A percentile compares a stretch with the other conserved stretches of the same genome.
Conservation (phyloP, 768 basidiomycete genomes). For the Suillus tomentosus region DNA sequence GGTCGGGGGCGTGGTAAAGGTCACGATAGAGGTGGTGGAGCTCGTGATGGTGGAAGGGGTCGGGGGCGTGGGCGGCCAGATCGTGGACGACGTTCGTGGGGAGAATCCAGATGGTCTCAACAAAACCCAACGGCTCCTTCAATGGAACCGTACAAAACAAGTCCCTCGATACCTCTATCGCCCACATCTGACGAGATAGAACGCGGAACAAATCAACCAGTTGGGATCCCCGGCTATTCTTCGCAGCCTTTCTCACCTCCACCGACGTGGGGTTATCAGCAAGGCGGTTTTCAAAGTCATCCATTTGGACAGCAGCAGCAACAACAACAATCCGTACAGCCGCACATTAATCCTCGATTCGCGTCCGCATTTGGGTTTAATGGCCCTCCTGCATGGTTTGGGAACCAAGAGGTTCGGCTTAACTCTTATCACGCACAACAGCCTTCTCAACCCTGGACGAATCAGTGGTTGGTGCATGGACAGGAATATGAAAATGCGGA, state of each 20-base stretch:
- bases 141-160: constrained; percentile 34
- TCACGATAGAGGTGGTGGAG: constrained; percentile 29
- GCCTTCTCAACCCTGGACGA: constrained; percentile 33
- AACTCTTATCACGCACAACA: constrained; percentile 16
- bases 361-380: constrained; percentile 63
- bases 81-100: constrained; percentile 20
- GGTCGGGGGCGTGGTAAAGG: constrained; percentile 40
- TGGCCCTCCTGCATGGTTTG: constrained; percentile 22
- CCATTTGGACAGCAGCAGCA: constrained; percentile 26
- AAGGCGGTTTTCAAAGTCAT: constrained; percentile 12
- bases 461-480: constrained; percentile 42
- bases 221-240: constrained; percentile 22
- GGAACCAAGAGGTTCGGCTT: constrained; percentile 21
- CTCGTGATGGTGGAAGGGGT: constrained; percentile 30
- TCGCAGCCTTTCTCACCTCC: constrained; percentile 17
- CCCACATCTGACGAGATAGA: constrained; percentile 52
- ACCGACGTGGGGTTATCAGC: constrained; percentile 21
- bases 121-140: constrained; percentile 18
- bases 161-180: constrained; percentile 34
- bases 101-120: constrained; percentile 23
- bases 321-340: constrained; percentile 53
- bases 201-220: constrained; percentile 42
- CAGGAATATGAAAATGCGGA: constrained; percentile 24
- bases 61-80: constrained; percentile 33
- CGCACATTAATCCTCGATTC: constrained; percentile 84